Base-by-base conservation (phyloP, 345 rosid species). In the Hibiscus tridactylites region DNA sequence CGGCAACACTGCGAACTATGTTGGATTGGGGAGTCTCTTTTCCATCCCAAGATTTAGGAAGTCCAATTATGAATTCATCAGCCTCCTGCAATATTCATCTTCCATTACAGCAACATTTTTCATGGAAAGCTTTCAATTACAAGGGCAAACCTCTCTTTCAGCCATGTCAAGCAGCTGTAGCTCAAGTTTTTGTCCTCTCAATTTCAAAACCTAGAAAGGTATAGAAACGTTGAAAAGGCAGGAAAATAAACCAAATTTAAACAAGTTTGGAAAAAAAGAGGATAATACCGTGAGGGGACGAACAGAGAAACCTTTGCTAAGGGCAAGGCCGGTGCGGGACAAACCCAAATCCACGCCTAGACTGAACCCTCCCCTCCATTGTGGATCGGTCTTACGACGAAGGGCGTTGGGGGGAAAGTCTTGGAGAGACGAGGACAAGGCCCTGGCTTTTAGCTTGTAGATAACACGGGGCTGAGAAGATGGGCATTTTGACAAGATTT, bases 291-390 rank as follows among this genome's bases (percentile, higher is more conserved):
- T 84, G 35, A 94, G 86, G 19, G 96, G 97, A 66, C 91, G 88
- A 75, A 88, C 53, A 21, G 85, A 68, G 83, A 82, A 94, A 73
- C 97, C 96, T 75, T 91, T 90, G 82, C 95, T 87, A 50, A 94
- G 68, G 16, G 96, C 98, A 72, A 94, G 69, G 75, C 96, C 96
- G 4, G 96, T 90, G 68, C 86, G 82, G 78, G 95, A 87, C 56
- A 83, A 72, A 3, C 96, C 97, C 88, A 94, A 75, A 80, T 94
- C 97, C 17, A 91, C 84, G 13, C 96, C 98, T 6, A 94, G 83
- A 72, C 97, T 91, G 78, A 91, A 94, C 71, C 98, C 98, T 46
- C 93, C 90, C 73, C 88, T 82, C 95, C 97, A 94, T 9, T 67
- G 71, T 0, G 72, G 77, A 78, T 91, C 88, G 26, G 1, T 76